Evolutionary conservation across 140 eudicot species (phyloP), one percentile per base, ranked within the genome.

Genomic region (Stevia rebaudiana): DNA sequence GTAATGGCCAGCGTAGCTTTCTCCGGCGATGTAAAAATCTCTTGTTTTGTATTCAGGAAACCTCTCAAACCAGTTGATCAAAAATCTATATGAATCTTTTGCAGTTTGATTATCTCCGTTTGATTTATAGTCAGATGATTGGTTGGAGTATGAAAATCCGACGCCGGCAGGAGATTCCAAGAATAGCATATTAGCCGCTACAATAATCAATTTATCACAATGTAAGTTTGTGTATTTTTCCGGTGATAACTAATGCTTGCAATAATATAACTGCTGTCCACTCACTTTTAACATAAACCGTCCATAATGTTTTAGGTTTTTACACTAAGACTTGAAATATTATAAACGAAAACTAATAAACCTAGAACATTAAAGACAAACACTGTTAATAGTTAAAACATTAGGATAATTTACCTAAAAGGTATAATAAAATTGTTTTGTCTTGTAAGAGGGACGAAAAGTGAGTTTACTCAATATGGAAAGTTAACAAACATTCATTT

Each of bases 101-200:
- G 94, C 84, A 0, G 94, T 84, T 78, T 63, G 44, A 51, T 28
- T 59, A 59, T 88, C 96, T 28, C 94, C 87, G 3, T 83, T 65
- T 6, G 35, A 15, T 21, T 35, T 23, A 28, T 78, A 82, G 43
- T 84, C 85, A 15, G 94, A 79, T 11, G 94, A 24, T 30, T 46
- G 73, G 42, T 84, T 84, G 7, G 95, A 87, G 74, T 88, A 88
- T 28, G 96, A 88, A 76, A 79, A 84, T 64, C 96, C 96, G 3
- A 88, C 94, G 3, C 96, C 94, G 0, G 94, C 90, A 3, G 94
- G 94, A 5, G 94, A 87, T 70, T 87, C 95, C 70, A 84, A 68
- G 48, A 84, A 84, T 5, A 84, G 79, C 3, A 82, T 54, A 67
- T 87, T 87, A 65, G 94, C 95, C 69, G 57, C 86, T 85, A 79